These are phyloP conservation scores for Cladosporium sphaerospermum DNA, from an alignment of 2,329 filamentous ascomycete species.

Conservation along the genomic window DNA sequence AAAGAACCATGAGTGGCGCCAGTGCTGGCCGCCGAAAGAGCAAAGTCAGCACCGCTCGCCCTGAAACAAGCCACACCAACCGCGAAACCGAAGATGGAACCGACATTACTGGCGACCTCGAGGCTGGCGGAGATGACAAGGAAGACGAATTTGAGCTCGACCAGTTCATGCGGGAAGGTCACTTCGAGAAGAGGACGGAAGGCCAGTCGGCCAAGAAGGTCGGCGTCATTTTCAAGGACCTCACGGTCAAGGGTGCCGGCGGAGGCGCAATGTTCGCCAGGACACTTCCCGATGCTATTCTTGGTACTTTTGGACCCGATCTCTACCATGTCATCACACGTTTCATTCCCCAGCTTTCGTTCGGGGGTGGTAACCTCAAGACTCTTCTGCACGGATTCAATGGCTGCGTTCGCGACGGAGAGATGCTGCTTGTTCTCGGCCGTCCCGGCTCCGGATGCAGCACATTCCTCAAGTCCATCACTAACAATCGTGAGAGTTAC, in stretches of 20 bases:
- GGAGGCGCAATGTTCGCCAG: slow-evolving; percentile 62
- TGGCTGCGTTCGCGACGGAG: slow-evolving; percentile 55
- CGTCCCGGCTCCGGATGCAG: slow-evolving; percentile 68
- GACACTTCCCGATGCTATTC: slow-evolving; percentile 65
- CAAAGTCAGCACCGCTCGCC: slow-evolving; percentile 15
- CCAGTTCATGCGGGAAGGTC: slow-evolving; percentile 66
- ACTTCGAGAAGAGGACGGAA: slow-evolving; percentile 66
- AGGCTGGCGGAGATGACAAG: slow-evolving; percentile 42
- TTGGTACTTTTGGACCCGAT: slow-evolving; percentile 76
- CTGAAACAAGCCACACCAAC: slow-evolving; percentile 23
- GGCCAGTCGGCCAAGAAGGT: slow-evolving; percentile 68
- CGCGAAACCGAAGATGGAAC: slow-evolving; percentile 12
- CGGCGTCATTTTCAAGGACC: slow-evolving; percentile 68
- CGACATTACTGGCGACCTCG: slow-evolving; percentile 31
- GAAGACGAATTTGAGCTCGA: slow-evolving; percentile 61
- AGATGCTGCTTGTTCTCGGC: slow-evolving; percentile 69
- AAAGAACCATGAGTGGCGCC: slow-evolving; percentile 14
- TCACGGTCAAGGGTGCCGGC: slow-evolving; percentile 67
- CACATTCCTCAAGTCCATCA: slow-evolving; percentile 69
- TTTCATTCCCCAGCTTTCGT: slow-evolving; percentile 47
- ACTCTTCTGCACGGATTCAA: slow-evolving; percentile 61
- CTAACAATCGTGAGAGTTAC: slow-evolving; percentile 62
- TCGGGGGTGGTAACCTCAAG: slow-evolving; percentile 45
- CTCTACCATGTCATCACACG: slow-evolving; percentile 58
- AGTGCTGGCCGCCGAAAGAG: slow-evolving; percentile 14